These are phyloP conservation scores for Deuterostichococcus epilithicus DNA, from an alignment of 139 green algal genomes.

Conservation along the genomic window DNA sequence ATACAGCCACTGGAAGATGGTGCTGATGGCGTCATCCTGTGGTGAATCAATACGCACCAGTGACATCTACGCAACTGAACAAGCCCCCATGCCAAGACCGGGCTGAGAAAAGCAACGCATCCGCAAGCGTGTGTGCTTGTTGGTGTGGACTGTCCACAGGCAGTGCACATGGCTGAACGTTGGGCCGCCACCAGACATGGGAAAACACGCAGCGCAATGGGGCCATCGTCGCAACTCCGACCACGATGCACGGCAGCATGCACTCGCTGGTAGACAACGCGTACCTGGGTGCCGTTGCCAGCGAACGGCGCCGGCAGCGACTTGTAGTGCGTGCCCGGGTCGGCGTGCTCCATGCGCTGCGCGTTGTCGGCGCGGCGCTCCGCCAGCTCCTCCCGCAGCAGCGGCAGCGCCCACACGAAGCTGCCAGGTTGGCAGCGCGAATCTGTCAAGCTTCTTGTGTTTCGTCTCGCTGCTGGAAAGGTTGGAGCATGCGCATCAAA, in stretches of 20 bases:
- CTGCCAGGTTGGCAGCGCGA: neutral
- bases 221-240: too few relatives aligned
- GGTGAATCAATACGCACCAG: neutral
- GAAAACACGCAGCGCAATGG: too few relatives aligned
- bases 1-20: constrained; percentile 1
- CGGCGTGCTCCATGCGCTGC: neutral
- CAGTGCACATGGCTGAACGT: too few relatives aligned
- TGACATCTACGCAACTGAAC: neutral
- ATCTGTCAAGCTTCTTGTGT: neutral
- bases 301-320: neutral
- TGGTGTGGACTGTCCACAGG: too few relatives aligned
- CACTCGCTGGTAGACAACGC: neutral
- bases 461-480: too few relatives aligned
- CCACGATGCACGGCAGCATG: neutral
- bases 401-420: neutral
- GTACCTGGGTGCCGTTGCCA: neutral
- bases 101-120: too few relatives aligned
- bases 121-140: too few relatives aligned
- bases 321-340: too few relatives aligned
- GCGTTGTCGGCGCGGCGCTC: neutral
- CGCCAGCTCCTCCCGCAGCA: neutral
- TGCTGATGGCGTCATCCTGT: neutral
- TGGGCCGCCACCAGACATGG: too few relatives aligned
- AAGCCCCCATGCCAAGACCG: too few relatives aligned
- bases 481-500: too few relatives aligned